Percentiles rank a stretch among this genome's conserved stretches.
These are phyloP conservation scores for Thielaviopsis ethacetica DNA, from an alignment of 2,329 filamentous ascomycete species.

Conservation along the genomic window DNA sequence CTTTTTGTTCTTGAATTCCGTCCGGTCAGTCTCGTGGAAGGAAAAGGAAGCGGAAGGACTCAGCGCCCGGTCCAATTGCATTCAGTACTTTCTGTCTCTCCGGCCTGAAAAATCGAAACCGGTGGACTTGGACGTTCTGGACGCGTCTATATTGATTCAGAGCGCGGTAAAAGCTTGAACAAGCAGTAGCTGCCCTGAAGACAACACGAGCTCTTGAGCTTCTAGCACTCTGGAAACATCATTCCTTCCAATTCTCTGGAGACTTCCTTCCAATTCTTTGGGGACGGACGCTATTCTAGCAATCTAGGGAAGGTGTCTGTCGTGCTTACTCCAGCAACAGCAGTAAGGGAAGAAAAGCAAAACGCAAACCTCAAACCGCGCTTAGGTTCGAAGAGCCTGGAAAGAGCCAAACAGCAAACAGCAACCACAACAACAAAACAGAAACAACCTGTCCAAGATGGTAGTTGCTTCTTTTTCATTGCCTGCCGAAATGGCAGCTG, in stretches of 20 bases:
- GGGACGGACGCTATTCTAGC: background rate
- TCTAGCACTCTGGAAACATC: too few species aligned
- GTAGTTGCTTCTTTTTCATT: constrained; percentile 5
- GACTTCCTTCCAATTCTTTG: too few species aligned
- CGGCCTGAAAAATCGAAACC: too few species aligned
- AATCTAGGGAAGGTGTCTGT: background rate
- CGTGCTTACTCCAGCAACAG: background rate
- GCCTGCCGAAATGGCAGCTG: constrained; percentile 5
- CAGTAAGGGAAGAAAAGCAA: background rate
- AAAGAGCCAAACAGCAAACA: background rate
- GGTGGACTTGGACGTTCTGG: background rate
- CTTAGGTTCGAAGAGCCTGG: background rate
- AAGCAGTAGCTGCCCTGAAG: background rate
- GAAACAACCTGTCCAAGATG: background rate
- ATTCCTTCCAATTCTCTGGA: too few species aligned
- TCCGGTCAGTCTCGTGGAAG: background rate
- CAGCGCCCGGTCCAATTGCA: background rate
- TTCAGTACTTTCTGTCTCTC: background rate
- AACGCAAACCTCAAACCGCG: background rate
- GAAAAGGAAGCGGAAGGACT: background rate
- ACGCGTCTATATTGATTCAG: background rate
- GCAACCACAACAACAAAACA: too few species aligned
- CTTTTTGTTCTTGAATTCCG: background rate
- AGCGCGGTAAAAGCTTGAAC: background rate
- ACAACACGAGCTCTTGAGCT: background rate